Evolutionary conservation across 2,329 filamentous ascomycete genomes (phyloP), one percentile per base, ranked within the genome.

Genomic region (Graphium sp.): DNA sequence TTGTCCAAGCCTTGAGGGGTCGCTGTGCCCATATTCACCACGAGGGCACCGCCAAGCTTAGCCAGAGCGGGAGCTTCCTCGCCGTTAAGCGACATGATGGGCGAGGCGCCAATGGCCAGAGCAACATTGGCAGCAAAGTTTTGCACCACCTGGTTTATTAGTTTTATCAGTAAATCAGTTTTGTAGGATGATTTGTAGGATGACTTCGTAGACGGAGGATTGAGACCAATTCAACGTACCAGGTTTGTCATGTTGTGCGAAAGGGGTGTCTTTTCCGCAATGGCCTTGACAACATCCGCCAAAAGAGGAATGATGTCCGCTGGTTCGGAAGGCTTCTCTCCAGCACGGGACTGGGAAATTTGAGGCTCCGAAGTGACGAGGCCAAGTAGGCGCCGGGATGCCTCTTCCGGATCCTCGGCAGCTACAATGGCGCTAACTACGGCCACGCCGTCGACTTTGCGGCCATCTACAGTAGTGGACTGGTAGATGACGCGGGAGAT

Each of bases 211-310:
- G 18, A 21, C 11, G 5, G n/a, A 4, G 23, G 23, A 4, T n/a
- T n/a, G n/a, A n/a, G n/a, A n/a, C n/a, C 7, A 18, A 4, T 17
- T 11, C 9, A 3, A 26, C 45, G 28, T 37, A 60, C 87, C 29
- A 85, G 63, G 48, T 95, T 95, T 30, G 89, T 95, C 82, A 95
- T 95, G 53, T 93, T 94, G 54, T 95, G 87, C 28, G 78, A 79
- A 14, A 95, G 62, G 1, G 85, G 84, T 32, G 67, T 74, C 24
- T 53, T 60, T 3, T 58, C 48, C 5, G 67, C 67, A 26, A 93
- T 65, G 5, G 61, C 58, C 34, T 56, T 58, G 24, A 91, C 58
- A 12, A 79, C 52, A 22, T 43, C 42, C 2, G 50, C 47, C 4
- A 48, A n/a, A n/a, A n/a, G n/a, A n/a, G n/a, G n/a, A n/a, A n/a